Conservation (phyloP, 805 yeast genomes). For the Saccharomycopsis selenospora region DNA sequence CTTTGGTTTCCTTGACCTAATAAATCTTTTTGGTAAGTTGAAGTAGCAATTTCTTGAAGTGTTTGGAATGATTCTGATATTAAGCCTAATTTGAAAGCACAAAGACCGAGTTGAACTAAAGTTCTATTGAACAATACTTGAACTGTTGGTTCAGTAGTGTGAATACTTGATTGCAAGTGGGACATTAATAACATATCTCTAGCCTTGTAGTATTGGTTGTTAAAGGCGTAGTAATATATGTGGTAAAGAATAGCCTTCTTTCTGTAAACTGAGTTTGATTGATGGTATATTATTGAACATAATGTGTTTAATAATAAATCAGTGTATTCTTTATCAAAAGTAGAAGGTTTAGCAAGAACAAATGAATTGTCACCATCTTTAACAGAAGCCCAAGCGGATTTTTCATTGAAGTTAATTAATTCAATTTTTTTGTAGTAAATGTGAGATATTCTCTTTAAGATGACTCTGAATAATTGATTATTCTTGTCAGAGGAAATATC, state of each 20-base stretch:
- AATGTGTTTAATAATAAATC: constrained; percentile 57
- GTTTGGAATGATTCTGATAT: constrained; percentile 81
- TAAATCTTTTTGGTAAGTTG: constrained; percentile 81
- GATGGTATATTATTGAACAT: constrained; percentile 57
- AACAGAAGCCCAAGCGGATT: constrained; percentile 62
- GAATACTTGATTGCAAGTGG: constrained; percentile 75
- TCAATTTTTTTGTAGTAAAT: constrained; percentile 84
- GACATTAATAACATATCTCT: constrained; percentile 84
- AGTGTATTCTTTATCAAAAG: constrained; percentile 33
- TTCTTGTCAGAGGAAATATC: constrained; percentile 29
- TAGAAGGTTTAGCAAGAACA: not conserved
- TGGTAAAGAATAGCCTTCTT: constrained; percentile 79
- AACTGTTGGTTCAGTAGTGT: constrained; percentile 73
- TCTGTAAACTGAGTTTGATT: constrained; percentile 60
- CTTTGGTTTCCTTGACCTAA: constrained; percentile 88
- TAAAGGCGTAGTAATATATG: constrained; percentile 87
- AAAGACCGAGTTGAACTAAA: constrained; percentile 88
- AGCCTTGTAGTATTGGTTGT: constrained; percentile 75
- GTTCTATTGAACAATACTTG: constrained; percentile 95
- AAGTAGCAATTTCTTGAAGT: constrained; percentile 79
- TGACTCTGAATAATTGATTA: constrained; percentile 63
- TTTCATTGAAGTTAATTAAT: constrained; percentile 63
- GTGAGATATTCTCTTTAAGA: constrained; percentile 82
- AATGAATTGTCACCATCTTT: not conserved
- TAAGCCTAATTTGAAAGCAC: constrained; percentile 88